Evolutionary conservation across 305 asterid species (phyloP), one percentile per base, ranked within the genome.

Genomic region (Petunia hybrid): DNA sequence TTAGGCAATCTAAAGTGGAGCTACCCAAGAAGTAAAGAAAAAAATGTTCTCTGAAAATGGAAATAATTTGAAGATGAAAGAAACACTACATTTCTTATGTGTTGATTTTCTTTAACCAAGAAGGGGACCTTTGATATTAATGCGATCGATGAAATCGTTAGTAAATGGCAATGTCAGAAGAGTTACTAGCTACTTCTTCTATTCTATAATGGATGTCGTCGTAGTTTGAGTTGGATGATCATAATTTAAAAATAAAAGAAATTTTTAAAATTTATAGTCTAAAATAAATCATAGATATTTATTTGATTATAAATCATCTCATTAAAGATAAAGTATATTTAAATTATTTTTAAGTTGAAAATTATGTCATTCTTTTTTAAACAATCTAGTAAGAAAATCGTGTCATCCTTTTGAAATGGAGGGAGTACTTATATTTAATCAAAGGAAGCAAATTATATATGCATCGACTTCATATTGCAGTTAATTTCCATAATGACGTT

Each of bases 81-180:
- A 48, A 48, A 10, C 7, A 48, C 6, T 3, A 12, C 62, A 51
- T 73, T 53, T 73, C 4, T 51, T 73, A 51, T 48, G 16, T 36
- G 42, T 71, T 12, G 12, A 38, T 16, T 5, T 5, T 35, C 12
- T 16, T 5, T 2, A 5, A 12, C 7, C 8, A 73, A 51, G 3
- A 36, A 51, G 43, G 62, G 77, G 63, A 36, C 78, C 78, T 48
- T 73, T 35, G 14, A 51, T 51, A 48, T 73, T 0, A 73, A 73
- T 73, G 63, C 36, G 51, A 22, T 71, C 4, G 13, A 31, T 31
- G 63, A 36, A 35, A 48, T 71, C 13, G 36, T 51, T 51, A 51
- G 13, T 51, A 51, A 73, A 51, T 36, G 46, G 14, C 9, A 36
- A 48, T 71, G 45, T 51, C 78, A 73, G 13, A 35, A 51, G 6